These are phyloP conservation scores for Lasiodiplodia theobromae DNA, from an alignment of 2,329 filamentous ascomycete genomes.

Conservation along the genomic window DNA sequence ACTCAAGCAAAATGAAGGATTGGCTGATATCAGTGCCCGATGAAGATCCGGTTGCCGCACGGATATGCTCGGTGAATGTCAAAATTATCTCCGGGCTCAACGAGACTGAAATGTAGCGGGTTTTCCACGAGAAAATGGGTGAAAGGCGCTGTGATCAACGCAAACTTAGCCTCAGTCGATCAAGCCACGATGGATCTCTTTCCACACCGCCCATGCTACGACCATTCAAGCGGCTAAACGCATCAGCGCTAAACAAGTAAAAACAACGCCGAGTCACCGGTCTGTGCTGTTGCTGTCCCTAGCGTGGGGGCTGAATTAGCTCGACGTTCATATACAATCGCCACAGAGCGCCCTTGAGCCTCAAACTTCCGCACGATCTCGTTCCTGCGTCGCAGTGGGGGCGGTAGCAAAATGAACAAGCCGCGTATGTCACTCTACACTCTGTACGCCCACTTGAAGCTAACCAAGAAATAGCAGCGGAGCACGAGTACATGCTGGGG, in stretches of 20 bases:
- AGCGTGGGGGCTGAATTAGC: slow-evolving; percentile 4
- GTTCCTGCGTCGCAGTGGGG: neutral
- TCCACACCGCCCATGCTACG: neutral
- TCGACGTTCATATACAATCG: neutral
- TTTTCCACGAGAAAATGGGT: too few relatives aligned
- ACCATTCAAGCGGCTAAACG: neutral
- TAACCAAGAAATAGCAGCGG: neutral
- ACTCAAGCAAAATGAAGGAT: neutral
- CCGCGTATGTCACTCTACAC: neutral
- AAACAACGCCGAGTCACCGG: neutral
- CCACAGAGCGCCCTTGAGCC: neutral
- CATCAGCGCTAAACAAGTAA: slow-evolving; percentile 4
- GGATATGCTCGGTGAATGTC: neutral
- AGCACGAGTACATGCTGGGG: slow-evolving; percentile 27
- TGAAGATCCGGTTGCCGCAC: neutral
- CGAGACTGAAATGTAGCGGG: too few relatives aligned
- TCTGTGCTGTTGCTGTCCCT: neutral
- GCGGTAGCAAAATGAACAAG: neutral
- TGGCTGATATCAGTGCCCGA: neutral
- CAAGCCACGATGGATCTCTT: neutral
- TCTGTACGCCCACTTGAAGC: neutral
- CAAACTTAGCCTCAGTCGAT: neutral
- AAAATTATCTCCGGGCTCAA: neutral
- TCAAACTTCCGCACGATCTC: neutral
- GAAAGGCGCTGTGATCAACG: neutral